Evolutionary conservation across 75 land plant genomes (phyloP).

Genomic region (Pinus taeda): DNA sequence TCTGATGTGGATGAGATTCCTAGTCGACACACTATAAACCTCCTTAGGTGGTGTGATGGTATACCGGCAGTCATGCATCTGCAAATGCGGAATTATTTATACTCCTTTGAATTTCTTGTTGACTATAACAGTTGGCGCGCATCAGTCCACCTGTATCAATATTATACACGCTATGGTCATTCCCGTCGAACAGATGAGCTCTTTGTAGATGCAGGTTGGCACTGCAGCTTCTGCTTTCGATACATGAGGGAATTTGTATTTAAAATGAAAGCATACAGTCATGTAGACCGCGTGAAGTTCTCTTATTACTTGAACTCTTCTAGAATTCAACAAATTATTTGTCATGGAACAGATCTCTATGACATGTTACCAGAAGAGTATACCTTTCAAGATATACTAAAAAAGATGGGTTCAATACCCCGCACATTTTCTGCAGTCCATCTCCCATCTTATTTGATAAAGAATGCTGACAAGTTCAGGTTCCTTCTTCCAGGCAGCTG

Average conservation of each 20-base stretch:
- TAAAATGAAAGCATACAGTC: slow-evolving; percentile 92
- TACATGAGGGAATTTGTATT: slow-evolving; percentile 62
- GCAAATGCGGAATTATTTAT: slow-evolving; percentile 75
- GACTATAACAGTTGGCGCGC: slow-evolving; percentile 85
- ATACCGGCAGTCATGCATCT: slow-evolving; percentile 78
- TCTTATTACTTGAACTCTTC: slow-evolving; percentile 30
- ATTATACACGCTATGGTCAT: slow-evolving; percentile 56
- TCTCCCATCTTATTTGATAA: slow-evolving; percentile 64
- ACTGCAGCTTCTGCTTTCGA: slow-evolving; percentile 95
- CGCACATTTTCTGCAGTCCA: slow-evolving; percentile 75
- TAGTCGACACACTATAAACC: slow-evolving; percentile 62
- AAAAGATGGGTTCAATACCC: slow-evolving; percentile 75
- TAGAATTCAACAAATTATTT: slow-evolving; percentile 78
- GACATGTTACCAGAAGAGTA: slow-evolving; percentile 98
- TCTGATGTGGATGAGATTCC: slow-evolving; percentile 91
- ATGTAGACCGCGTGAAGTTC: slow-evolving; percentile 76
- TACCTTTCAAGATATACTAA: slow-evolving; percentile 65
- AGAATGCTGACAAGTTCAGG: slow-evolving; percentile 63
- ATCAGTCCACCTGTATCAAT: slow-evolving; percentile 40
- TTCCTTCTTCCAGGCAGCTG: slow-evolving; percentile 89
- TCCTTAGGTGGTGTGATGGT: slow-evolving; percentile 84
- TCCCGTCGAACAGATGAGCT: slow-evolving; percentile 56
- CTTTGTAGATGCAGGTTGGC: slow-evolving; percentile 93
- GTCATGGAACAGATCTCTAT: slow-evolving; percentile 77
- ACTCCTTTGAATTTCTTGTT: slow-evolving; percentile 91